phyloP scores from a whole-genome alignment of 2,329 filamentous ascomycete species.

The Sarocladiaceae sp. region DNA sequence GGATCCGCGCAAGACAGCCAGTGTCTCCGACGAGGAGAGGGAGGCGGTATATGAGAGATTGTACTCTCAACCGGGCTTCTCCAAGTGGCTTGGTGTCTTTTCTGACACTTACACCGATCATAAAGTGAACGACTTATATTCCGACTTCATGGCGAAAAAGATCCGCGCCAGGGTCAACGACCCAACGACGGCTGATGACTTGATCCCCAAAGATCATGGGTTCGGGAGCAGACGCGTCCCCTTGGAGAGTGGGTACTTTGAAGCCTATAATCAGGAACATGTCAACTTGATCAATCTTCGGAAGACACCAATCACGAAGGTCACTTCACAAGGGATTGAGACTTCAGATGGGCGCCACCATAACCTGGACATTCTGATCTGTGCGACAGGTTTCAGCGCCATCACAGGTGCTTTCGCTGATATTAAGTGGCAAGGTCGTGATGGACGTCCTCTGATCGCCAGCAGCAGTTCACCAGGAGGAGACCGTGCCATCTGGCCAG shows the following conservation, averaged over 20 bases:
- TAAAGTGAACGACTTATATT: constrained; percentile 21
- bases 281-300: constrained; percentile 40
- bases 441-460: constrained; percentile 13
- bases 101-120: constrained; percentile 21
- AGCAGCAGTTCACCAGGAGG: constrained; percentile 5
- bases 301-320: constrained; percentile 30
- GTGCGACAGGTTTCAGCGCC: constrained; percentile 51
- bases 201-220: constrained; percentile 23
- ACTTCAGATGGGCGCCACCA: constrained; percentile 23
- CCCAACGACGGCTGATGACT: constrained; percentile 24
- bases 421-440: constrained; percentile 27
- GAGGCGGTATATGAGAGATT: constrained; percentile 20
- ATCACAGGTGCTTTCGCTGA: constrained; percentile 17
- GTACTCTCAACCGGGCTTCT: constrained; percentile 31
- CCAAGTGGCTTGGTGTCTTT: constrained; percentile 20
- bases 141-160: constrained; percentile 26
- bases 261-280: constrained; percentile 39
- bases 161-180: constrained; percentile 28
- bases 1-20: constrained; percentile 14
- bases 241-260: constrained; percentile 15
- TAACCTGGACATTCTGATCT: constrained; percentile 46
- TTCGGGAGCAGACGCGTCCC: not conserved
- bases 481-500: constrained; percentile 3
- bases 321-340: constrained; percentile 29
- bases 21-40: constrained; percentile 22